Base-by-base conservation (phyloP, 164 flowering plant species). In the Chimonanthus praecox region DNA sequence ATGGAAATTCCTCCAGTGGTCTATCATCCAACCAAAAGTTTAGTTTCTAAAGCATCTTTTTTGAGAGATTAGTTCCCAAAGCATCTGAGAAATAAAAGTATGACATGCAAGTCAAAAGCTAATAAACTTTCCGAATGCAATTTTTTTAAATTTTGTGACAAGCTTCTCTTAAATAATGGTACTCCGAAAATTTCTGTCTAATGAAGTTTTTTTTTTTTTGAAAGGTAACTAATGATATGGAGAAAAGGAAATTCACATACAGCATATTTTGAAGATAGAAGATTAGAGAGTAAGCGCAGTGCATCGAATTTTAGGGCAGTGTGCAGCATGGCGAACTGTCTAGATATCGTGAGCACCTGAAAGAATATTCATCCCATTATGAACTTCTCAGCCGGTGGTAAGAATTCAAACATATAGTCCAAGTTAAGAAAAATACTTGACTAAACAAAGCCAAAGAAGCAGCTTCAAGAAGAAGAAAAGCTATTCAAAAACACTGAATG, bases 221-320 rank as follows among this genome's bases (percentile, higher is more conserved):
- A 33, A 33, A 33, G 33, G 33, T 33, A 33, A 65, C 11, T 45
- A 13, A 33, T 13, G 45, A 43, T 15, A 65, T n/a, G 7, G 6
- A 8, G 20, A n/a, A 44, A 43, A 65, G 47, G 48, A 74, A 46
- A 64, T 47, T 67, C 69, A 68, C 90, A 73, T 89, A 92, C 97
- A 71, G 87, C 78, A 80, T 84, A 79, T 46, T 84, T 74, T 67
- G 92, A 86, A 46, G 92, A 84, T n/a, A 95, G 82, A 49, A 93
- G 75, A 10, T 80, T 74, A 48, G 87, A 80, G 7, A 95, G 92
- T 43, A 93, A 78, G 74, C 87, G 94, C 65, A 95, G 89, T 44
- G 86, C 86, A 73, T 92, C 97, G 84, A 95, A 95, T 75, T 95
- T 95, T 67, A 89, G 77, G 33, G 87, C 86, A 79, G 86, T 85